These are phyloP conservation scores for Nitzschia inconspicua DNA, from an alignment of 108 stramenopile species.

Conservation along the genomic window DNA sequence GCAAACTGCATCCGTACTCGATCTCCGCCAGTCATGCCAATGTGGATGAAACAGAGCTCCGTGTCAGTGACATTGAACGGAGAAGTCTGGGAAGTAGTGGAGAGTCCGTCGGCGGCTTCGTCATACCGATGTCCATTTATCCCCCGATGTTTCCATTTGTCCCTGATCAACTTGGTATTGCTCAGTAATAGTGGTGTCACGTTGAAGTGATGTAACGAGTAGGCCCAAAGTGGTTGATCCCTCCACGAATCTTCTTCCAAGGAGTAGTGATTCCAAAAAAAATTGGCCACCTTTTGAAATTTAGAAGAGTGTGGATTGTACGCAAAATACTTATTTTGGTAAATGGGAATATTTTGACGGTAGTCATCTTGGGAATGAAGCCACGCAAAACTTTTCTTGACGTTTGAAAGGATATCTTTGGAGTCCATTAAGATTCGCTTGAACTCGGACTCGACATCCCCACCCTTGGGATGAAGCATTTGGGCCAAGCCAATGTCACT, in stretches of 20 bases:
- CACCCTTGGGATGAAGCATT: constrained; percentile 8
- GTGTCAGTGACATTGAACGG: no score
- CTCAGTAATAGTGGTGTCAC: constrained; percentile 14
- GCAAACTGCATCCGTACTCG: no score
- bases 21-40: no score
- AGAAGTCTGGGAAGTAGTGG: no score
- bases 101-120: no score
- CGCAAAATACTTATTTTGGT: constrained; percentile 15
- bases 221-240: constrained; percentile 34
- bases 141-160: no score
- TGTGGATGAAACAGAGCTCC: no score
- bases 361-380: constrained; percentile 21
- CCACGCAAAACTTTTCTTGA: constrained; percentile 18
- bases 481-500: constrained; percentile 15
- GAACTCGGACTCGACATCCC: constrained; percentile 15
- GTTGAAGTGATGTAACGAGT: constrained; percentile 11
- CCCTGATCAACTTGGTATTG: no score
- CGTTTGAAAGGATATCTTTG: constrained; percentile 16
- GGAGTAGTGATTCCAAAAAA: constrained; percentile 18
- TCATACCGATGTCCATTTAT: no score
- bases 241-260: constrained; percentile 31
- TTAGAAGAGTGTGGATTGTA: not conserved
- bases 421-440: constrained; percentile 20
- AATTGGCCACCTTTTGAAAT: constrained; percentile 1
- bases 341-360: constrained; percentile 10